Percentiles rank a stretch among this genome's conserved stretches.
Conservation (phyloP, 805 yeast species). For the Kluyveromyces lactis region DNA sequence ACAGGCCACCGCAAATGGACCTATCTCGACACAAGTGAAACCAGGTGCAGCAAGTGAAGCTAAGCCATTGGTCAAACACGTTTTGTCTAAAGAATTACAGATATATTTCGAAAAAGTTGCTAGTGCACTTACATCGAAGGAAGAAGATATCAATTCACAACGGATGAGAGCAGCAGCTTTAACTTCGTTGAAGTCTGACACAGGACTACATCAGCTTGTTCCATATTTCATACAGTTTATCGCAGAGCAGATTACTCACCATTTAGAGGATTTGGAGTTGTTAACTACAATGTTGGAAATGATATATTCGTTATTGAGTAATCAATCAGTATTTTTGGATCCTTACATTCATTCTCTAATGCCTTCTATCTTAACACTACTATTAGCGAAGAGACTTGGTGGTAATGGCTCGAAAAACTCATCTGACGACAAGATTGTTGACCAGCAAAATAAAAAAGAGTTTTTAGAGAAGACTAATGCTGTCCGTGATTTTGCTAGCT, state of each 20-base stretch:
- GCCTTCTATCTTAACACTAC: constrained; percentile 90
- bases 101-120: constrained; percentile 87
- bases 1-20: constrained; percentile 13
- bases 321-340: constrained; percentile 79
- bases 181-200: constrained; percentile 77
- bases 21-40: constrained; percentile 27
- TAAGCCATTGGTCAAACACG: constrained; percentile 90
- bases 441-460: constrained; percentile 11
- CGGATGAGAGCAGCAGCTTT: constrained; percentile 70
- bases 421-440: constrained; percentile 28
- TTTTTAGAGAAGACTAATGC: constrained; percentile 40
- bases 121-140: constrained; percentile 59
- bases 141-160: constrained; percentile 32
- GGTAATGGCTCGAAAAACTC: constrained; percentile 23
- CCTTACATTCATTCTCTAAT: constrained; percentile 94
- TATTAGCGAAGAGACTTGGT: constrained; percentile 87
- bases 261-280: constrained; percentile 60
- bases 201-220: constrained; percentile 92
- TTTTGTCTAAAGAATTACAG: constrained; percentile 87
- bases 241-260: constrained; percentile 90
- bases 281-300: constrained; percentile 83
- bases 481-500: constrained; percentile 82
- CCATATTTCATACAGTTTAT: constrained; percentile 95
- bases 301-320: constrained; percentile 73
- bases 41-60: constrained; percentile 48